Conservation (phyloP, 768 basidiomycete species). For the Naganishia friedmannii region DNA sequence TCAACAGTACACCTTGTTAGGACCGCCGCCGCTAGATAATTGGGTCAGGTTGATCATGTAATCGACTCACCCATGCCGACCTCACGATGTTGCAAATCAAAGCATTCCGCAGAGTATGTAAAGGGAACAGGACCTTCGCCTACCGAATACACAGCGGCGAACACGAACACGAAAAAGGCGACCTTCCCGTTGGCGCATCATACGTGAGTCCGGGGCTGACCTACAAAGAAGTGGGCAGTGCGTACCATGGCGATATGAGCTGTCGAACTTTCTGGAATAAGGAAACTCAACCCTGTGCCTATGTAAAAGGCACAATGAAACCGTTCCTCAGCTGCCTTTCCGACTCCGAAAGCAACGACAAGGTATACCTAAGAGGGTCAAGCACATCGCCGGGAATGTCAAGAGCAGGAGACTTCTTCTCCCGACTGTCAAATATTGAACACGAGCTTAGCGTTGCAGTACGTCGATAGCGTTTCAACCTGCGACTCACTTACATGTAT, state of each 20-base stretch:
- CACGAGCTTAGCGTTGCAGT: not conserved
- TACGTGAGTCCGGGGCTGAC: no score
- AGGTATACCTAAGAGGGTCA: conserved; percentile 8
- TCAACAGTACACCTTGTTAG: conserved; percentile 38
- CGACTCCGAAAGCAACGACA: not conserved
- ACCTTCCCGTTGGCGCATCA: not conserved
- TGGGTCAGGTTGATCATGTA: not conserved
- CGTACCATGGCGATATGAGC: conserved; percentile 24
- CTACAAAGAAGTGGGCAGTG: not conserved
- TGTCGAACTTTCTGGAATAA: conserved; percentile 34
- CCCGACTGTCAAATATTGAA: not conserved
- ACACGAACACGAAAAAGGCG: conserved; percentile 43
- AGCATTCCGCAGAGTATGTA: conserved; percentile 48
- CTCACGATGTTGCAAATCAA: conserved; percentile 76
- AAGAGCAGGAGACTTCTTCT: conserved; percentile 20
- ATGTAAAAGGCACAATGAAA: not conserved
- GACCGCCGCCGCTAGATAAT: not conserved
- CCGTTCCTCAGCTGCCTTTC: not conserved
- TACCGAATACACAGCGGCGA: conserved; percentile 41
- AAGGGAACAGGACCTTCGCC: conserved; percentile 82
- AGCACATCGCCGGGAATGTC: conserved; percentile 26
- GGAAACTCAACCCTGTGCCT: conserved; percentile 22
- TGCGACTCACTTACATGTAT: conserved; percentile 3
- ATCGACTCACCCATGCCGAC: conserved; percentile 67
- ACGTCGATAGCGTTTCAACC: not conserved